Evolutionary conservation across 345 rosid genomes (phyloP).

Genomic region (Eucalyptus viminalis): DNA sequence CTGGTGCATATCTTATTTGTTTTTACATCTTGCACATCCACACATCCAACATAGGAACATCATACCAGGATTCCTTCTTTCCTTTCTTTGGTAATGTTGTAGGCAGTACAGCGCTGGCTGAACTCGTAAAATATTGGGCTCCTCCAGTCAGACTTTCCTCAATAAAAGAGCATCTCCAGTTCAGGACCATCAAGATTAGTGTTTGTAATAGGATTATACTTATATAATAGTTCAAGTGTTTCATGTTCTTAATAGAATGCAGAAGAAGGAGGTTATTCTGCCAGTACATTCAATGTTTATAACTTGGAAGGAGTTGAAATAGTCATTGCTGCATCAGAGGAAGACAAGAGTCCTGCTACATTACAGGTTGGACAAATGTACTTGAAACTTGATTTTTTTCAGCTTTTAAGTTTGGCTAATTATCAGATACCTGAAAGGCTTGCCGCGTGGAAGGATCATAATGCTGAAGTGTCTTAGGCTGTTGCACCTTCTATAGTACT

Average conservation of each 20-base stretch:
- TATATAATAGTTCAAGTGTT: not conserved
- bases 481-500: not conserved
- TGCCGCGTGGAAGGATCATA: not conserved
- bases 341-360: slow-evolving; percentile 82
- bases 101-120: slow-evolving; percentile 54
- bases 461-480: not conserved
- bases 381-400: not conserved
- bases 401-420: not conserved
- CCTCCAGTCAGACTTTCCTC: slow-evolving; percentile 43
- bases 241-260: slow-evolving; percentile 34
- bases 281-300: slow-evolving; percentile 89
- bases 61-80: not conserved
- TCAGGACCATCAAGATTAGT: slow-evolving; percentile 7
- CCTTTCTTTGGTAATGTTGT: slow-evolving; percentile 66
- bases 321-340: slow-evolving; percentile 89
- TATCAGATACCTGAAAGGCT: not conserved
- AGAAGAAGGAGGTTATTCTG: slow-evolving; percentile 74
- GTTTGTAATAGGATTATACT: not conserved
- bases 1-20: not conserved
- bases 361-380: slow-evolving; percentile 44
- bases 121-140: slow-evolving; percentile 80
- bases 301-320: slow-evolving; percentile 86
- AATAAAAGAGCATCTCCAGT: slow-evolving; percentile 57
- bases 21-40: not conserved
- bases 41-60: not conserved